Evolutionary conservation across 495 filamentous ascomycete genomes (phyloP), one percentile per base, ranked within the genome.

Genomic region (Astrocystis sublimbata): DNA sequence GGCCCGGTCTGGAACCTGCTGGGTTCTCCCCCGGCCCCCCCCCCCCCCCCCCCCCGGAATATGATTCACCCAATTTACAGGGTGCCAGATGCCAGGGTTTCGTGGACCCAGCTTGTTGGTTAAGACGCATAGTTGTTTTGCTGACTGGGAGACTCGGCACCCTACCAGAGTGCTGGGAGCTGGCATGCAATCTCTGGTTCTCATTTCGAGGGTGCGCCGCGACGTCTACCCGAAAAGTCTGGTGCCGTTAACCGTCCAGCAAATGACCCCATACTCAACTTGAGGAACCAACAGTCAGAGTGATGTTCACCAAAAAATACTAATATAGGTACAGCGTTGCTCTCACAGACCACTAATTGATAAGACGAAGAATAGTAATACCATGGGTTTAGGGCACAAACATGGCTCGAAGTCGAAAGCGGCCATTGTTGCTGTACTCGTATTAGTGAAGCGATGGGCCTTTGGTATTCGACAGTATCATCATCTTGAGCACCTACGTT

Each of bases 151-250:
- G n/a, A n/a, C n/a, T 15, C 21, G 28, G n/a, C n/a, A 42, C 54
- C 54, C 38, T 43, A 28, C 54, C 54, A 57, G 40, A 43, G 54
- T 15, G 5, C 15, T 57, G 54, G 54, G 38, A 45, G 54, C 54
- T 45, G 49, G 26, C 49, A 23, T 31, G 45, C 23, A 49, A 26
- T 12, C 21, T 23, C 26, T 26, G 21, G 12, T 35, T n/a, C 53
- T 24, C 24, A 23, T 41, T 56, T 42, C 13, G 53, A 24, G 43
- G 19, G 43, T 13, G 21, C 53, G 9, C 23, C 23, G 36, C 35
- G 33, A 54, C 17, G 6, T 15, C 4, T 26, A 36, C 19, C 51
- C 51, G 51, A 23, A 23, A 35, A 7, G 38, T 40, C 51, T 35
- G 51, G 51, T 54, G 35, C 6, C 46, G 2, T 17, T 10, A 21